Base-by-base conservation (phyloP, 2,329 filamentous ascomycete species). In the Pestalotiopsis sp. region DNA sequence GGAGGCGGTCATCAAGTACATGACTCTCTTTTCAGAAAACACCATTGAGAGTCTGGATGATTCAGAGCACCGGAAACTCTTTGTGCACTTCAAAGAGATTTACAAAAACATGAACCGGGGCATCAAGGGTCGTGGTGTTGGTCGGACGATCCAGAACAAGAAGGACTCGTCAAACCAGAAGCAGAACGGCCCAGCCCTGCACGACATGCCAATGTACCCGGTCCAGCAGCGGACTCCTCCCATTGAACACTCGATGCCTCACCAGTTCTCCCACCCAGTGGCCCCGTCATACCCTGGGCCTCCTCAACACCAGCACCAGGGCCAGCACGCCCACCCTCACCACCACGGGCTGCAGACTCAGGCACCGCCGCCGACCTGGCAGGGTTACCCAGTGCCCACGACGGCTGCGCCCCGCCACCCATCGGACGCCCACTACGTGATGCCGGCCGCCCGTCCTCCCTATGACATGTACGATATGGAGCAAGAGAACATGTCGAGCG, bases 81-180 rank as follows among this genome's bases (percentile, higher is more conserved):
- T 92, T 84, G 13, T 25, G 4, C 45, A 66, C 27, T 60, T 66
- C 36, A 66, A 60, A 23, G 89, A 92, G 73, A 85, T 97, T n/a
- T 98, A 97, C 86, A 97, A 97, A 84, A 97, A 98, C 82, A 95
- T 92, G 82, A 98, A 98, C 87, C 97, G 97, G 80, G 96, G 96
- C 1, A 98, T 98, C 84, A 98, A 98, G 81, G 96, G 96, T 12
- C 90, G 96, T 60, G 96, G 96, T 58, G 96, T 95, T 78, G 93
- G 95, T 74, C 87, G 93, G 68, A 90, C 90, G 68, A 91, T 94
- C 66, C 78, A 64, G 38, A 23, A 52, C 7, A 64, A 64, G 61
- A 20, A 17, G 17, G 11, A 25, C 17, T 13, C 25, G 5, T 14
- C 38, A 12, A n/a, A 17, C 20, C 31, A 17, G 25, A 31, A 31